Evolutionary conservation across 2,329 filamentous ascomycete genomes (phyloP), one percentile per base, ranked within the genome.

Genomic region (Hymenoscyphus linearis): DNA sequence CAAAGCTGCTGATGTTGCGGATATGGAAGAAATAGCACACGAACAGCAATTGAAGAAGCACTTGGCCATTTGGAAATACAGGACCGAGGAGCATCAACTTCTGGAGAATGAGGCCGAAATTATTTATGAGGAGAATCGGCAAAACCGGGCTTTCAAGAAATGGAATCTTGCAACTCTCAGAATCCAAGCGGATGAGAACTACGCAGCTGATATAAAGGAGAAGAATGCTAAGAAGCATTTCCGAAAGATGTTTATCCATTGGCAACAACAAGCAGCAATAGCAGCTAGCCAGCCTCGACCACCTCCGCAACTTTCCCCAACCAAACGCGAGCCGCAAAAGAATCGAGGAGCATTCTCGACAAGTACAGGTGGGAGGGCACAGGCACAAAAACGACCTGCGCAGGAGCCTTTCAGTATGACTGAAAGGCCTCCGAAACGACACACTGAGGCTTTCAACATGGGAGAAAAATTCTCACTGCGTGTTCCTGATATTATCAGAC

Each of bases 221-320:
- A 73, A 69, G 63, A 72, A 70, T 61, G 60, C 64, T 18, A 73
- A 69, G 62, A 69, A 66, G 62, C 66, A 64, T 31, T 72, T 73
- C 60, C 70, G 71, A 55, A 73, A 69, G 60, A 73, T 73, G 40
- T 68, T 73, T 52, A 66, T 57, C 12, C 70, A 73, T 54, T 74
- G 72, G 72, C 68, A 63, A 47, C 66, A 72, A 57, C 67, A 69
- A 55, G 61, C 69, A 31, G 57, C 55, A 26, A 58, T 62, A 53
- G 62, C 66, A 40, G 67, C 68, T 10, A 54, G 2, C 18, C 44
- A 50, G 44, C 44, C 44, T 22, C 44, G 10, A 13, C 44, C 44
- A 50, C 44, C 44, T 6, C 37, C 37, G 9, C 18, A 2, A 50
- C 44, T 4, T 25, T 22, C 44, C 13, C 44, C 44, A 50, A 18